Base-by-base conservation (phyloP, 2,329 filamentous ascomycete species). In the Ustulina deusta region DNA sequence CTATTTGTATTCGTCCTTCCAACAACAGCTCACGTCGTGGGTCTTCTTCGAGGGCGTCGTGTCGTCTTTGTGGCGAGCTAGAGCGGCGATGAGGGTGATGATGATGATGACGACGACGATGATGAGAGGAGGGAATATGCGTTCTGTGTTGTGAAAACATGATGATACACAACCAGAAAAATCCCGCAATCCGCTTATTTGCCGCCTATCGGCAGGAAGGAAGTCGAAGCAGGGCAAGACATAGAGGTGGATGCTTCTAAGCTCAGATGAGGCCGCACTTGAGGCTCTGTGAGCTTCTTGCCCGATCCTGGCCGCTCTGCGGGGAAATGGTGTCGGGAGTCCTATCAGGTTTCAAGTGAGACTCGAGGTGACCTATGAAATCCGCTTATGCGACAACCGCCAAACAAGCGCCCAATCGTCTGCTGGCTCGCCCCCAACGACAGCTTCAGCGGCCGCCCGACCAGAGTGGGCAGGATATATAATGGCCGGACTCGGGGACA, bases 1-100 rank as follows among this genome's bases (percentile, higher is more conserved):
- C 60, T 46, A 76, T 72, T 49, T 65, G 64, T 65, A 42, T 72
- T 44, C 51, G 61, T 10, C 61, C 66, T 42, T 22, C 17, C 9
- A 25, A 11, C n/a, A 6, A 6, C 6, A 34, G 27, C 20, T 36
- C 29, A 20, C 6, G 27, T 34, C 2, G 40, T 11, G 49, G n/a
- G 22, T 55, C 48, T 17, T 48, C 40, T 15, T 60, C 20, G 25
- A 15, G 20, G 13, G 1, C 20, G 15, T 48, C 10, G 15, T 25
- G 48, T 10, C 11, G 62, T 1, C 40, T 22, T 13, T 17, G n/a
- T 13, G 44, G n/a, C n/a, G 48, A 46, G 20, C 38, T 46, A 38
- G 48, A 34, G 10, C n/a, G 25, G 32, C 10, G 51, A 46, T 34
- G 36, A 27, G n/a, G 20, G 3, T 61, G 32, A 20, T 40, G 44